phyloP scores from a whole-genome alignment of 306 rosid genomes.

The Parietaria judaica region DNA sequence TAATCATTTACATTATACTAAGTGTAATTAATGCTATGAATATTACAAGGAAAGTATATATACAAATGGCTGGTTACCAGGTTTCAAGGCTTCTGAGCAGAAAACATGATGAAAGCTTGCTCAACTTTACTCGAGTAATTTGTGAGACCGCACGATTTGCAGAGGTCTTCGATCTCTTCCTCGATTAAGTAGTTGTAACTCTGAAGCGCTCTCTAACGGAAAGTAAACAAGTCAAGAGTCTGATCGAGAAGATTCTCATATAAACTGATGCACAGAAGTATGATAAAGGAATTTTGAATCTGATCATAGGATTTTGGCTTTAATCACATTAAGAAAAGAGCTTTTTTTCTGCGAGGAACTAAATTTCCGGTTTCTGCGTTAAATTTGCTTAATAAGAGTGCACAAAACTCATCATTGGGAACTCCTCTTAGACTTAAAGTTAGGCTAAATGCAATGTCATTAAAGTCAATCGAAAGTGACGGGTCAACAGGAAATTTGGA shows the following conservation, averaged over 20 bases:
- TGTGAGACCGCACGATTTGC: constrained; percentile 72
- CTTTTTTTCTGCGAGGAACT: too few relatives aligned
- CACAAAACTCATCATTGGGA: background rate
- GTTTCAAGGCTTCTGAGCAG: constrained; percentile 59
- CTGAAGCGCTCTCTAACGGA: constrained; percentile 33
- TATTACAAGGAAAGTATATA: constrained; percentile 18
- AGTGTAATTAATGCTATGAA: constrained; percentile 17
- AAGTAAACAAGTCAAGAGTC: too few relatives aligned
- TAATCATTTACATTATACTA: constrained; percentile 13
- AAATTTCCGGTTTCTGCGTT: too few relatives aligned
- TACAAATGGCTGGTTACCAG: constrained; percentile 23
- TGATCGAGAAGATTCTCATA: background rate
- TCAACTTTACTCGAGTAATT: constrained; percentile 65
- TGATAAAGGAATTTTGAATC: too few relatives aligned
- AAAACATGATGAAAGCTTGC: constrained; percentile 67
- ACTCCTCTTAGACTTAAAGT: background rate
- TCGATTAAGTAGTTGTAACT: constrained; percentile 36
- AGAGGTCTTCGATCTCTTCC: constrained; percentile 65
- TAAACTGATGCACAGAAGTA: too few relatives aligned
- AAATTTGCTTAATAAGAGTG: background rate
- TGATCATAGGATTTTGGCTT: too few relatives aligned
- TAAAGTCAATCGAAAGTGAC: too few relatives aligned
- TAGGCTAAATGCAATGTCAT: too few relatives aligned
- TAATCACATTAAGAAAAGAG: too few relatives aligned
- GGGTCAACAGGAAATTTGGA: too few relatives aligned